Evolutionary conservation across 306 rosid genomes (phyloP).

Genomic region (Prinsepia uniflora): DNA sequence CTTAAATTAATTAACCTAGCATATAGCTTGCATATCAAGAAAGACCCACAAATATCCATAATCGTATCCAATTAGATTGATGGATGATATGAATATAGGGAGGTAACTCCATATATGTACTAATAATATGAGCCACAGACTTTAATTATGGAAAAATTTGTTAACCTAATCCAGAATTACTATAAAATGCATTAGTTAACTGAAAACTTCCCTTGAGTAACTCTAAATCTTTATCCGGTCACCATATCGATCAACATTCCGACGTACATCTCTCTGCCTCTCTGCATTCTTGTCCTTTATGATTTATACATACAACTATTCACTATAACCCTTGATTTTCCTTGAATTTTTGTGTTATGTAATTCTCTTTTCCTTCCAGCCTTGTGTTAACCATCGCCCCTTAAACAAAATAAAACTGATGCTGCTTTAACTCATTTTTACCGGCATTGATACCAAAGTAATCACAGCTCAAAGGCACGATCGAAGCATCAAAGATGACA

Average conservation of each 20-base stretch:
- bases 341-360: background rate
- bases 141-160: background rate
- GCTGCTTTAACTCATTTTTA: background rate
- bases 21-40: too few relatives aligned
- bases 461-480: background rate
- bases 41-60: too few relatives aligned
- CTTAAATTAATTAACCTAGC: too few relatives aligned
- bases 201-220: background rate
- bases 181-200: background rate
- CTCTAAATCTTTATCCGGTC: background rate
- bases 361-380: too few relatives aligned
- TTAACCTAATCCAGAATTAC: background rate
- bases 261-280: background rate
- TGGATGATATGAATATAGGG: background rate
- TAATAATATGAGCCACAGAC: background rate
- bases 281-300: background rate
- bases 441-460: background rate
- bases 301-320: background rate
- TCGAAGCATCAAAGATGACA: background rate
- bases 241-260: background rate
- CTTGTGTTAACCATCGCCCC: too few relatives aligned
- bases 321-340: background rate
- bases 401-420: too few relatives aligned
- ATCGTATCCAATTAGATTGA: too few relatives aligned
- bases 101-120: too few relatives aligned